Evolutionary conservation across 768 basidiomycete genomes (phyloP), one percentile per base, ranked within the genome.

Genomic region (Russula abietina): DNA sequence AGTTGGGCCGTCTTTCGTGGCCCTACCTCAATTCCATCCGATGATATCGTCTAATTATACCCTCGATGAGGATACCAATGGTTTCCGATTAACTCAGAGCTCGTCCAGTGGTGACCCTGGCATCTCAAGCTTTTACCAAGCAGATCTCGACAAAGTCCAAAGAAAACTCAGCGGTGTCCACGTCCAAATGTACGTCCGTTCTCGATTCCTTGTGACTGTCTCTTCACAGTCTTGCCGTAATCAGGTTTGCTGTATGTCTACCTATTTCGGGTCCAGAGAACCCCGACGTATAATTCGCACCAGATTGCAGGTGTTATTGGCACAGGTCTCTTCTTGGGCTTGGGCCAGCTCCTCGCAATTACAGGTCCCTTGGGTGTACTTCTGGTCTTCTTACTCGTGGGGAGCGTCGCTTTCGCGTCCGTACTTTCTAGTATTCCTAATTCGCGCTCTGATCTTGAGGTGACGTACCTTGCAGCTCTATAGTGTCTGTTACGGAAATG

Each of bases 281-380:
- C 38, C 16, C 38, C 41, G 17, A 55, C 2, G 11, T 30, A 19
- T 39, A 2, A 50, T n/a, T 24, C 41, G 12, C 22, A 33, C 4
- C 36, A 67, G 66, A 67, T 74, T 60, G 72, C 71, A 16, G 72
- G 73, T n/a, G 68, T 66, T 2, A 71, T 74, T 32, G 72, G 73
- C 14, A 74, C 73, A 0, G 73, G 73, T 12, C 69, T 74, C 19
- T 74, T 74, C 61, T 56, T 72, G 10, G 73, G 73, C 10, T 66
- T 74, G 16, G 73, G 73, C 26, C 49, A 70, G 54, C 64, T 74
- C 22, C 72, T 73, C 6, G 57, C 68, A 5, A 28, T 59, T 12
- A 65, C 65, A 28, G 73, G 73, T 36, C 73, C 73, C 11, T 60
- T 73, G 33, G 73, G 73, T 45, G 68, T 69, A 19, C 69, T 73